phyloP scores from a whole-genome alignment of 2,329 filamentous ascomycete species.

The Botrytis medusae region DNA sequence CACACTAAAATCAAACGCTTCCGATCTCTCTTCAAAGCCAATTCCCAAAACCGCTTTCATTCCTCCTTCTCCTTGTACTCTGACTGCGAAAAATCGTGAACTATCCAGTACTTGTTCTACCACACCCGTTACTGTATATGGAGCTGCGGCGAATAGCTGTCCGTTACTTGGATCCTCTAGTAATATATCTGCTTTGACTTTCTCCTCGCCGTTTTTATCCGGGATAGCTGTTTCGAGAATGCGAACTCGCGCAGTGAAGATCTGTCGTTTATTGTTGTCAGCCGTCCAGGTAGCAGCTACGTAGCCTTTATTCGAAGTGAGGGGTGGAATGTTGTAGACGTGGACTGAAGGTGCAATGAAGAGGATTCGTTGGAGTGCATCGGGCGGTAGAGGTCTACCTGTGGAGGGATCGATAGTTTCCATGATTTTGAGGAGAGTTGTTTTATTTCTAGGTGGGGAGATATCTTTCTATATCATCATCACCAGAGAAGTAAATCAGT shows the following conservation, averaged over 20 bases:
- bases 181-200: slow-evolving; percentile 71
- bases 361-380: slow-evolving; percentile 82
- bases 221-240: slow-evolving; percentile 71
- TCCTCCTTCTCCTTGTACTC: slow-evolving; percentile 73
- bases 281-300: slow-evolving; percentile 74
- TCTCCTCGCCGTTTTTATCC: slow-evolving; percentile 46
- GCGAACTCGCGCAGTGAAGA: slow-evolving; percentile 82
- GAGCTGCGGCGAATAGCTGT: slow-evolving; percentile 79
- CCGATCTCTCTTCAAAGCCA: slow-evolving; percentile 82
- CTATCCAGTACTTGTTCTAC: slow-evolving; percentile 80
- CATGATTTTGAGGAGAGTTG: slow-evolving; percentile 27
- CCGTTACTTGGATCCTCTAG: slow-evolving; percentile 74
- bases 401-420: slow-evolving; percentile 66
- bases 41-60: slow-evolving; percentile 79
- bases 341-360: slow-evolving; percentile 74
- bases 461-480: neutral
- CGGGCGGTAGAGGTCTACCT: slow-evolving; percentile 63
- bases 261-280: slow-evolving; percentile 65
- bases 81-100: slow-evolving; percentile 79
- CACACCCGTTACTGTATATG: slow-evolving; percentile 64
- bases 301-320: slow-evolving; percentile 77
- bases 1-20: slow-evolving; percentile 84
- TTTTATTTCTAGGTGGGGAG: neutral
- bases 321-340: slow-evolving; percentile 83
- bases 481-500: neutral